Percentiles rank a stretch among this genome's conserved stretches.
phyloP scores from a whole-genome alignment of 2,329 filamentous ascomycete species.

The Colletotrichum sp. region DNA sequence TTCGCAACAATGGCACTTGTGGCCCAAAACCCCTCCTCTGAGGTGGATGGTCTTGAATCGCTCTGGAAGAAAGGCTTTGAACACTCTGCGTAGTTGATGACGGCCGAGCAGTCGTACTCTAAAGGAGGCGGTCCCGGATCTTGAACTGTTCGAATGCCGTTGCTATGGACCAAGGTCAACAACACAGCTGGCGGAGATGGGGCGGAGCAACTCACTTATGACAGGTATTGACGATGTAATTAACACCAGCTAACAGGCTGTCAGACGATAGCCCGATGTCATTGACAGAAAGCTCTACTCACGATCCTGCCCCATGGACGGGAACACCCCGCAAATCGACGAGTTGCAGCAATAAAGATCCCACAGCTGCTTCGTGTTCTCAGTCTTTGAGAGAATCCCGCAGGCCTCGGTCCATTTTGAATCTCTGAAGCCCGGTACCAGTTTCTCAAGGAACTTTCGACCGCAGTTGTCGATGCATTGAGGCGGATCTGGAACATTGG shows the following conservation, averaged over 20 bases:
- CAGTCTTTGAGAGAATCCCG: slow-evolving; percentile 30
- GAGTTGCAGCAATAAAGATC: slow-evolving; percentile 58
- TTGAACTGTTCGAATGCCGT: slow-evolving; percentile 30
- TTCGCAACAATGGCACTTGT: background rate
- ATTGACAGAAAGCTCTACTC: slow-evolving; percentile 29
- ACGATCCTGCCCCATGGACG: slow-evolving; percentile 47
- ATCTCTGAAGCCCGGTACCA: slow-evolving; percentile 31
- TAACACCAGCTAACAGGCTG: slow-evolving; percentile 49
- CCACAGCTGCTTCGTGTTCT: slow-evolving; percentile 32
- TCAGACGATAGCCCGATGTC: slow-evolving; percentile 13
- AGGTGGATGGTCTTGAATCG: background rate
- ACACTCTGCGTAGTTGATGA: background rate
- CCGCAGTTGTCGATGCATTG: slow-evolving; percentile 39
- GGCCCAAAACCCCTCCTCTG: background rate
- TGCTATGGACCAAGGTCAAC: slow-evolving; percentile 24
- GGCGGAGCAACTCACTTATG: slow-evolving; percentile 44
- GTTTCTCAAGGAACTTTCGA: slow-evolving; percentile 31
- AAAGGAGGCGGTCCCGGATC: slow-evolving; percentile 41
- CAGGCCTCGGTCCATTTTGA: slow-evolving; percentile 35
- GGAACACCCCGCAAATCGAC: slow-evolving; percentile 50
- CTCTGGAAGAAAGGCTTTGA: background rate
- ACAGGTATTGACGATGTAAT: slow-evolving; percentile 56
- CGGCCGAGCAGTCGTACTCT: slow-evolving; percentile 30
- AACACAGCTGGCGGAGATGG: background rate
- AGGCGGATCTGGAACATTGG: slow-evolving; percentile 33